phyloP scores from a whole-genome alignment of 805 yeast genomes.

The Saccharomyces eubayanus region DNA sequence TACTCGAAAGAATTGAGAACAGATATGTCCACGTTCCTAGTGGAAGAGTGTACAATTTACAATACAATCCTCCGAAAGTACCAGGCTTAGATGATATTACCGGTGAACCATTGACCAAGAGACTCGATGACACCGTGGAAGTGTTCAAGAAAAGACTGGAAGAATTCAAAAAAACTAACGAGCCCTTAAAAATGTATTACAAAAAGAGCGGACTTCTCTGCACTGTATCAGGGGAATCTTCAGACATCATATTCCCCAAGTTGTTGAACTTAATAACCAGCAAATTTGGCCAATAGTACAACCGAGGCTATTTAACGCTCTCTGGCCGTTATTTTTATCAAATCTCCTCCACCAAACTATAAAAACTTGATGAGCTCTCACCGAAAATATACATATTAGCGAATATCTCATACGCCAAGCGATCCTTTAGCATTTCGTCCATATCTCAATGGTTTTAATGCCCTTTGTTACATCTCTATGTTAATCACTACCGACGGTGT shows the following conservation, averaged over 20 bases:
- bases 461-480: neutral
- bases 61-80: slow-evolving; percentile 81
- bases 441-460: neutral
- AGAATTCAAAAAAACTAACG: slow-evolving; percentile 48
- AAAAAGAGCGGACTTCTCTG: slow-evolving; percentile 39
- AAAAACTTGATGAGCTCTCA: neutral
- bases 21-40: slow-evolving; percentile 79
- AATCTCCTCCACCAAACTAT: neutral
- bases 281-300: slow-evolving; percentile 19
- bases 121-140: slow-evolving; percentile 75
- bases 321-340: neutral
- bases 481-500: neutral
- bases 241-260: slow-evolving; percentile 78
- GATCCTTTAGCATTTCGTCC: neutral
- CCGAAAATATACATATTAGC: neutral
- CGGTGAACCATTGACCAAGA: slow-evolving; percentile 73
- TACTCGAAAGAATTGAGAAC: slow-evolving; percentile 71
- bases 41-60: slow-evolving; percentile 78
- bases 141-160: slow-evolving; percentile 62
- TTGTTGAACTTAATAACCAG: slow-evolving; percentile 36
- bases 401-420: neutral
- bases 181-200: slow-evolving; percentile 62
- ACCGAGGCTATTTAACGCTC: neutral
- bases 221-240: slow-evolving; percentile 65
- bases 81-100: slow-evolving; percentile 81